phyloP scores from a whole-genome alignment of 257 asterid genomes.

The Solanum etuberosum region DNA sequence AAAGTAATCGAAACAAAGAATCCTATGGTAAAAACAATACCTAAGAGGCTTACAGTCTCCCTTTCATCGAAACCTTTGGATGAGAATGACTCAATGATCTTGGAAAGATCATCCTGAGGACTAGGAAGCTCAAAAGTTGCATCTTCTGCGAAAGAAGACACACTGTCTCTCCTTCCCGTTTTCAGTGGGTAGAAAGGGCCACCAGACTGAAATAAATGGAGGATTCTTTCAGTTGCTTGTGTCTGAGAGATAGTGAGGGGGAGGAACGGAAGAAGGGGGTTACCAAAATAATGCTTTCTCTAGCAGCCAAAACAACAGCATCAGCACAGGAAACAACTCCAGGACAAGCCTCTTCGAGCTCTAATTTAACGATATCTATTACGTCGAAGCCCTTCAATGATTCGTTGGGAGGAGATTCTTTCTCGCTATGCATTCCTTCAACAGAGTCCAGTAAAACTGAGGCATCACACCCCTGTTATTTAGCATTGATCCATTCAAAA shows the following conservation, averaged over 20 bases:
- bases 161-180: constrained; percentile 67
- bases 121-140: constrained; percentile 45
- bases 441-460: constrained; percentile 54
- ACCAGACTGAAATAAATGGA: constrained; percentile 48
- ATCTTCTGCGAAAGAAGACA: constrained; percentile 11
- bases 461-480: constrained; percentile 69
- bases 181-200: constrained; percentile 74
- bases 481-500: neutral
- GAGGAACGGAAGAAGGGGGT: neutral
- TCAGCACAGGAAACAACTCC: constrained; percentile 81
- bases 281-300: constrained; percentile 69
- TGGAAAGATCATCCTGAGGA: constrained; percentile 36
- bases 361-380: constrained; percentile 42
- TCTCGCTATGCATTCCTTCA: constrained; percentile 39
- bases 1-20: neutral
- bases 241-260: neutral
- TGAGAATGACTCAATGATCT: constrained; percentile 25
- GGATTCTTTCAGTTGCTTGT: neutral
- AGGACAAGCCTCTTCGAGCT: constrained; percentile 54
- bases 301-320: constrained; percentile 61
- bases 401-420: constrained; percentile 40
- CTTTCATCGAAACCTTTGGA: constrained; percentile 51
- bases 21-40: constrained; percentile 16
- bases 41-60: constrained; percentile 57
- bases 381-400: constrained; percentile 42